Evolutionary conservation across 2,329 filamentous ascomycete genomes (phyloP), one percentile per base, ranked within the genome.

Genomic region (Colletotrichum tabaci): DNA sequence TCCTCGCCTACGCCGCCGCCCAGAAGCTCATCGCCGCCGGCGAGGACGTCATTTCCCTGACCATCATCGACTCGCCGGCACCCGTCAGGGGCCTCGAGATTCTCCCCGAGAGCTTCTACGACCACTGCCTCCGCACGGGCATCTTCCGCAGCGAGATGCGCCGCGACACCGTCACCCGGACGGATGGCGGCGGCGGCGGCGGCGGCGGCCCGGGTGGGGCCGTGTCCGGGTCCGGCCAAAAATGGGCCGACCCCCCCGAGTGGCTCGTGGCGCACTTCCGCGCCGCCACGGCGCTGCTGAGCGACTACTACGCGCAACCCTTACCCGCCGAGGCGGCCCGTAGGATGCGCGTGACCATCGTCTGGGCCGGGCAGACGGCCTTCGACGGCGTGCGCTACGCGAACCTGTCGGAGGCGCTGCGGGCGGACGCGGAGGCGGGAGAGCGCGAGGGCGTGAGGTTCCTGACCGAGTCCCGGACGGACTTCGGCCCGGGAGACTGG

Each of bases 241-340:
- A 82, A 80, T 74, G 75, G 10, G 80, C 79, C 74, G 91, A 90
- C 79, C 88, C 92, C 40, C 92, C 92, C 0, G 82, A 87, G 23
- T 94, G 92, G 92, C 86, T 94, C 21, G 86, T 93, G 4, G 91
- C 90, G 66, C 92, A 95, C 81, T 94, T 94, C 79, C 87, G 89
- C 0, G 89, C 91, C 21, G 90, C 90, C 15, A 91, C 94, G 66
- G 85, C 87, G 61, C 90, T 91, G 15, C 84, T 95, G 26, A 91
- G 90, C 75, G 89, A 89, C 77, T 94, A 94, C 80, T 10, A 47
- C 6, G 65, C 65, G 12, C 87, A 90, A 12, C 89, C 92, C 4
- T 85, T 87, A 75, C 88, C 89, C 2, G 89, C 92, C 78, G 84
- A 90, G 40, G 84, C 85, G 50, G 86, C 84, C 10, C 86, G 84